Base-by-base conservation (phyloP, 768 basidiomycete genomes). In the Rhizopogon rudus region DNA sequence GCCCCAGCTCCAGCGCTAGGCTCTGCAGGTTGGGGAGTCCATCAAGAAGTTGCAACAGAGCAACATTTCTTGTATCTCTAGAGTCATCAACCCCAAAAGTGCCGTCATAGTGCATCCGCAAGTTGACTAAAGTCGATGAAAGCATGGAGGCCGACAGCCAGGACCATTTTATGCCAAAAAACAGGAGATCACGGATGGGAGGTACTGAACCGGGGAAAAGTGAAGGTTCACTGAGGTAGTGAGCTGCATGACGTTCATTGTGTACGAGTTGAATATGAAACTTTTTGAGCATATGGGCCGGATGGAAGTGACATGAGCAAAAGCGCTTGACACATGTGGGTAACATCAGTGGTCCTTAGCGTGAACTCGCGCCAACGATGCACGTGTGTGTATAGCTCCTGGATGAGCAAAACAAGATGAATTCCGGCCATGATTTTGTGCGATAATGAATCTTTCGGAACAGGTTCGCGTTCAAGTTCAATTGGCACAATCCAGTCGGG, bases 41-140 rank as follows among this genome's bases (percentile, higher is more conserved):
- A 6, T 17, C 31, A 31, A 31, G 29, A 3, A 20, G 6, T 17
- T 46, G 45, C 17, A 10, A 7, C 6, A 46, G 7, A 4, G 7
- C 17, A 5, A 20, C 6, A 7, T 12, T 12, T n/a, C n/a, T 8
- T 40, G 16, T n/a, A 16, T 40, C 8, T n/a, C 16, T 6, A 3
- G 29, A 8, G 16, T 33, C 3, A 3, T 3, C 4, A 25, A 0
- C 25, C 3, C 25, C 1, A 25, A 2, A 20, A 20, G 25, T 25
- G 25, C 0, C 31, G 65, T 2, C 53, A 65, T 9, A 64, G 59
- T 33, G 39, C 44, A 20, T 57, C 63, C 31, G 39, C 22, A 37
- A 54, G 64, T 50, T 52, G 3, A 9, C 58, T 61, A 25, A 66
- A 66, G 54, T 12, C 1, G 45, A 33, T 3, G 45, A 33, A 2